Base-by-base conservation (phyloP, 2,329 filamentous ascomycete species). In the Botrytis fabae region DNA sequence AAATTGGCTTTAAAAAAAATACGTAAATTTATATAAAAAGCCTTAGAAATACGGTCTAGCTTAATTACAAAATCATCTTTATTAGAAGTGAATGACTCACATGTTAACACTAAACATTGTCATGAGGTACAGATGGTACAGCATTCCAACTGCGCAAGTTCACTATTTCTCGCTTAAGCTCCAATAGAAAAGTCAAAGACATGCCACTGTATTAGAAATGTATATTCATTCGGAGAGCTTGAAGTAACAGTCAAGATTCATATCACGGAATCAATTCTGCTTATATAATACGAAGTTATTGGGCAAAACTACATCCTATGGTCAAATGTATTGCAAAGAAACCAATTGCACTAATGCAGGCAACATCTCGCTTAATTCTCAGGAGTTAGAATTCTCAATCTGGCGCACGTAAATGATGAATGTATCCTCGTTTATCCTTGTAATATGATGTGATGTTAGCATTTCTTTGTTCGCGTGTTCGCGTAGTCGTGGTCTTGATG, bases 341-440 rank as follows among this genome's bases (percentile, higher is more conserved):
- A 35, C 14, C 9, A 22, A 32, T 28, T 25, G n/a, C 18, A 42
- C 40, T 22, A 18, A n/a, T 64, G 18, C 32, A 20, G 12, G 44
- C 20, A 64, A 46, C 28, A 2, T 20, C n/a, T 64, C 42, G 42
- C 28, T 44, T 32, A 25, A 28, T 20, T 28, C 16, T 14, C 8
- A 20, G 44, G 12, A 32, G 42, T 9, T 20, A 32, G 28, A 28
- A 16, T 22, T 12, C 20, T 18, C 18, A 22, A 62, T 18, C 35
- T 62, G 25, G 60, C 14, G 6, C 35, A 18, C 9, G 38, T 42
- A 28, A 12, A 12, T 35, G 32, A 63, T 63, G 2, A 42, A 32
- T 18, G 20, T 12, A n/a, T 9, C 4, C 7, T 42, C 14, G 38
- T 40, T 0, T 18, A 1, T 2, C 22, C 6, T 25, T 4, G 7